phyloP scores from a whole-genome alignment of 1,139 yeast genomes.

The Candida tropicalis region DNA sequence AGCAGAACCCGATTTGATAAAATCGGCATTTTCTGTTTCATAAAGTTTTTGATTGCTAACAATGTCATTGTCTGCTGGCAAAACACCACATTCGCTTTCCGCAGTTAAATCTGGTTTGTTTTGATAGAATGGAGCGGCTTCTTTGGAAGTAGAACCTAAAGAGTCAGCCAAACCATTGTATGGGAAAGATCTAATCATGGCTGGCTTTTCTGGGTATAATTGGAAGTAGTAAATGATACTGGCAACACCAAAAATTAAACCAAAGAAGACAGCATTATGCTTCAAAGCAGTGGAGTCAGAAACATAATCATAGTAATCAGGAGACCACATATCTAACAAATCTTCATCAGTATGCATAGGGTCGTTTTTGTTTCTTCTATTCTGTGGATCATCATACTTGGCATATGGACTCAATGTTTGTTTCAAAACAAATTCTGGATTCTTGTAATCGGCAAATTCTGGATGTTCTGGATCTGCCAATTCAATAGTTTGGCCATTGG shows the following conservation, averaged over 20 bases:
- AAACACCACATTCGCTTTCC: conserved; percentile 41
- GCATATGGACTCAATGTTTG: conserved; percentile 69
- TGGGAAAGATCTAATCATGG: conserved; percentile 68
- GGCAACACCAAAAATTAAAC: conserved; percentile 56
- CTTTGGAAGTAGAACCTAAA: conserved; percentile 63
- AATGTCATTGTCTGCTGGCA: conserved; percentile 34
- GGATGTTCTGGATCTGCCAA: conserved; percentile 49
- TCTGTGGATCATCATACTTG: conserved; percentile 80
- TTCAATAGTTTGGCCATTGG: conserved; percentile 42
- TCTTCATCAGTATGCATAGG: conserved; percentile 75
- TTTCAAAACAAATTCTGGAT: conserved; percentile 51
- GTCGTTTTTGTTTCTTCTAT: conserved; percentile 76
- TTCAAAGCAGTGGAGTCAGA: conserved; percentile 63
- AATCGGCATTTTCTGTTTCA: conserved; percentile 40
- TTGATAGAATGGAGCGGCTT: conserved; percentile 48
- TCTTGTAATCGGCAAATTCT: conserved; percentile 48
- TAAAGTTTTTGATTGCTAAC: conserved; percentile 35
- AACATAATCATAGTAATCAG: conserved; percentile 69
- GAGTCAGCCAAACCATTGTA: conserved; percentile 73
- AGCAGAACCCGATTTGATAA: conserved; percentile 29
- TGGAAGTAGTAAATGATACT: conserved; percentile 55
- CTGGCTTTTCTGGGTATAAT: conserved; percentile 74
- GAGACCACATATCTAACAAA: conserved; percentile 83
- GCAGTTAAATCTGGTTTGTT: conserved; percentile 46
- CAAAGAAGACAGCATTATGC: conserved; percentile 56